These are phyloP conservation scores for Torulaspora gathmanii DNA, from an alignment of 805 yeast genomes.

Conservation along the genomic window DNA sequence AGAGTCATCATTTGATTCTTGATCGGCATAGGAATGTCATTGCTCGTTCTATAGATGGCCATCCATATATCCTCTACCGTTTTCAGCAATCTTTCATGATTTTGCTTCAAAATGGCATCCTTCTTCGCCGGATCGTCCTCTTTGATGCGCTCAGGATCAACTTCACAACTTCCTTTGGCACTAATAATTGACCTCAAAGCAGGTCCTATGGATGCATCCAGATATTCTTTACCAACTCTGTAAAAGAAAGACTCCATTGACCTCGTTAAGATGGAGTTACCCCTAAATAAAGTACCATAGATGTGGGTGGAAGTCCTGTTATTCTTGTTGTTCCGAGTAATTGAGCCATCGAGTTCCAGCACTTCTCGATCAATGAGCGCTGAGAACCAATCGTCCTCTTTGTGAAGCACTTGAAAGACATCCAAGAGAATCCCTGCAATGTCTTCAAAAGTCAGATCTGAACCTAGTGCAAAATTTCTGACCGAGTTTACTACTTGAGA, in stretches of 20 bases:
- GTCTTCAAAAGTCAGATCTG: slow-evolving; percentile 46
- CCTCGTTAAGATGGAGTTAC: slow-evolving; percentile 77
- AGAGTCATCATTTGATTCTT: slow-evolving; percentile 59
- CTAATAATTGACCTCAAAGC: slow-evolving; percentile 53
- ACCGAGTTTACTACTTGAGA: slow-evolving; percentile 47
- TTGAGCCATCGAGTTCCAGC: slow-evolving; percentile 29
- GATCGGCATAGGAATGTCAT: slow-evolving; percentile 68
- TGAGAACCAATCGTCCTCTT: slow-evolving; percentile 69
- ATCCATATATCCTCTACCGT: slow-evolving; percentile 63
- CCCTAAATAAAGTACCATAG: slow-evolving; percentile 69
- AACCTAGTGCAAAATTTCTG: slow-evolving; percentile 20
- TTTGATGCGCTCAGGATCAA: slow-evolving; percentile 64
- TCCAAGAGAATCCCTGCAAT: slow-evolving; percentile 60
- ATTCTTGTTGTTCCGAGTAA: slow-evolving; percentile 20
- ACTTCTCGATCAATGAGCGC: slow-evolving; percentile 66
- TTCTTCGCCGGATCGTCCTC: slow-evolving; percentile 35
- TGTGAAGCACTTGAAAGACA: slow-evolving; percentile 64
- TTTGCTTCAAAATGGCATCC: slow-evolving; percentile 43
- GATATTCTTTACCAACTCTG: slow-evolving; percentile 72
- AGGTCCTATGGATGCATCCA: slow-evolving; percentile 68
- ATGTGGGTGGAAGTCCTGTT: slow-evolving; percentile 34
- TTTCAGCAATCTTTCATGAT: slow-evolving; percentile 45
- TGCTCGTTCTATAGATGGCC: slow-evolving; percentile 57
- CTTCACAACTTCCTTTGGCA: slow-evolving; percentile 59
- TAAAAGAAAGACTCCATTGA: slow-evolving; percentile 73